phyloP scores from a whole-genome alignment of 2,329 filamentous ascomycete genomes.

The Hawksworthiomyces lignivorus region DNA sequence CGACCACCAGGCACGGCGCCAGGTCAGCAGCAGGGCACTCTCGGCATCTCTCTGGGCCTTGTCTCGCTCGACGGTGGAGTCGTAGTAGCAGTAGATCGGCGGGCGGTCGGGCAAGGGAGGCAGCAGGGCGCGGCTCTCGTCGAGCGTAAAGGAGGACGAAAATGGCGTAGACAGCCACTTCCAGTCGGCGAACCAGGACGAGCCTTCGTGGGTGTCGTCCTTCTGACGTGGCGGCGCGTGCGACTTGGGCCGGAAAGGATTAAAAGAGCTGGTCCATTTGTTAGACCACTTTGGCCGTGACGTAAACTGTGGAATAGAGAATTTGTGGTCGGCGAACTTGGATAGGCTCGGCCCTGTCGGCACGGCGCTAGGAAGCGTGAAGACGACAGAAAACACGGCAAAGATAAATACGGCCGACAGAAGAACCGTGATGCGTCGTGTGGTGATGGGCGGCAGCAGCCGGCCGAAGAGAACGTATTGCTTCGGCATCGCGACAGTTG shows the following conservation, averaged over 20 bases:
- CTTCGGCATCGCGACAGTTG: conserved; percentile 33
- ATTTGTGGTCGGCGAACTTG: conserved; percentile 40
- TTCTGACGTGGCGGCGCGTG: conserved; percentile 68
- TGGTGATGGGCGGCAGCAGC: conserved; percentile 40
- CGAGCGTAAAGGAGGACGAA: conserved; percentile 69
- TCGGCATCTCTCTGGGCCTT: conserved; percentile 62
- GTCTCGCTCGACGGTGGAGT: conserved; percentile 56
- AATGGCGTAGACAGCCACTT: conserved; percentile 82
- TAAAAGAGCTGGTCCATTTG: conserved; percentile 41
- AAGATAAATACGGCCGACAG: conserved; percentile 44
- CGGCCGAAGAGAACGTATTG: conserved; percentile 40
- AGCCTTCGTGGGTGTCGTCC: conserved; percentile 70
- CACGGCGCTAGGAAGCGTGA: conserved; percentile 41
- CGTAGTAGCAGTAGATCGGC: conserved; percentile 87
- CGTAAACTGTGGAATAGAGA: conserved; percentile 41
- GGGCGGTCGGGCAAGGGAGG: conserved; percentile 65
- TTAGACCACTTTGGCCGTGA: conserved; percentile 30
- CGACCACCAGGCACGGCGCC: conserved; percentile 93
- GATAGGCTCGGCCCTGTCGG: conserved; percentile 42
- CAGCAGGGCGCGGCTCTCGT: conserved; percentile 75
- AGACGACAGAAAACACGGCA: conserved; percentile 45
- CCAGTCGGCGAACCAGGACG: conserved; percentile 82
- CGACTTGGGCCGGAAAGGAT: conserved; percentile 61
- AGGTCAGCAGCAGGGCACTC: conserved; percentile 70
- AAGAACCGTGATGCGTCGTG: conserved; percentile 45